Evolutionary conservation across 2,329 filamentous ascomycete species (phyloP).

Genomic region (Aureobasidium namibiae): DNA sequence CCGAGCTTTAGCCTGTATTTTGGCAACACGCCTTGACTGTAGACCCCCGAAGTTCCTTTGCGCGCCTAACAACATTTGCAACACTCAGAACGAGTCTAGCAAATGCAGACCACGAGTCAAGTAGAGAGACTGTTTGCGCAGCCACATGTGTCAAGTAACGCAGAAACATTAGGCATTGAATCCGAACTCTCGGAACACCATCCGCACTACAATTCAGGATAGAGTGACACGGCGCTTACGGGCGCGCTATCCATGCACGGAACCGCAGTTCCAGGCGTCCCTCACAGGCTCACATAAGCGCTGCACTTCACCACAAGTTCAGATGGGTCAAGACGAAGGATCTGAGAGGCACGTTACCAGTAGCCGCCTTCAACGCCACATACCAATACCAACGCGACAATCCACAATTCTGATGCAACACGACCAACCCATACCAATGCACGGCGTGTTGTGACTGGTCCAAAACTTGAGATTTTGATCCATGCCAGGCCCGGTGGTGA

Average conservation of each 20-base stretch:
- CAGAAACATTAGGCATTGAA: too few species aligned
- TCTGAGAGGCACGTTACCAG: neutral
- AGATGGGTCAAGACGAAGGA: neutral
- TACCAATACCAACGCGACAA: neutral
- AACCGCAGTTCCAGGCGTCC: neutral
- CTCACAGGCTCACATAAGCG: neutral
- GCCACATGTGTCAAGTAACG: neutral
- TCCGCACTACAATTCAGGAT: neutral
- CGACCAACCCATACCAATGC: neutral
- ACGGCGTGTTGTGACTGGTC: neutral
- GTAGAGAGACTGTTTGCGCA: neutral
- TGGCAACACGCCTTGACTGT: neutral
- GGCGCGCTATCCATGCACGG: neutral
- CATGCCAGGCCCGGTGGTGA: neutral
- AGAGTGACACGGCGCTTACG: neutral
- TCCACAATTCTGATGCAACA: neutral
- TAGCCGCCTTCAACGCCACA: neutral
- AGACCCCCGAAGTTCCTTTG: too few species aligned
- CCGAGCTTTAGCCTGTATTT: neutral
- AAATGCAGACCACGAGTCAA: neutral
- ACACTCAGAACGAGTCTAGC: neutral
- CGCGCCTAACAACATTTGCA: neutral
- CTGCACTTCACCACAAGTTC: neutral
- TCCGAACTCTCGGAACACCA: neutral
- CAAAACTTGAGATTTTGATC: neutral